Evolutionary conservation across 1,139 yeast species (phyloP).

Genomic region (Blastobotrys persicus): DNA sequence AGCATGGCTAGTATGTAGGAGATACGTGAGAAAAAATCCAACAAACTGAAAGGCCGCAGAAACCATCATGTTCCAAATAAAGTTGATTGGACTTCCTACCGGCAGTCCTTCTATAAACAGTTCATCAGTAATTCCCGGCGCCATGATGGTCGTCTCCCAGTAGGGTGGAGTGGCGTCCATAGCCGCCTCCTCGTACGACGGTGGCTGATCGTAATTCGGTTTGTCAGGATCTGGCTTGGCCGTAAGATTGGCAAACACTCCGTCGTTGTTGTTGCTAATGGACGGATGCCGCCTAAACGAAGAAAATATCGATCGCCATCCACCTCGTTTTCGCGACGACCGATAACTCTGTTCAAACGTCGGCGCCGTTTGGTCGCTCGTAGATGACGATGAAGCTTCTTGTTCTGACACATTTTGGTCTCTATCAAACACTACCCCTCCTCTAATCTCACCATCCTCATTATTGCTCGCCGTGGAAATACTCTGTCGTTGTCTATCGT

Average conservation of each 20-base stretch:
- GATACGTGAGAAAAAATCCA: slow-evolving; percentile 86
- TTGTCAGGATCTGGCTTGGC: slow-evolving; percentile 64
- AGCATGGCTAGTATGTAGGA: slow-evolving; percentile 94
- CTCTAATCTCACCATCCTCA: slow-evolving; percentile 13
- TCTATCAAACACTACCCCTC: slow-evolving; percentile 1
- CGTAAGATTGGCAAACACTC: slow-evolving; percentile 85
- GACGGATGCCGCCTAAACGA: slow-evolving; percentile 13
- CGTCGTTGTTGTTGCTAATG: slow-evolving; percentile 55
- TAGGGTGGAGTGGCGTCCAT: slow-evolving; percentile 95
- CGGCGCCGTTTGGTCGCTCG: neutral
- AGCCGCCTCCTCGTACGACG: slow-evolving; percentile 92
- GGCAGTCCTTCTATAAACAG: slow-evolving; percentile 94
- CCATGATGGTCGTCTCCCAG: slow-evolving; percentile 88
- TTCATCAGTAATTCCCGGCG: slow-evolving; percentile 81
- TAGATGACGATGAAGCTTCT: neutral
- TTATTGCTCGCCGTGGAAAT: slow-evolving; percentile 11
- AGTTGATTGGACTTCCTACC: slow-evolving; percentile 86
- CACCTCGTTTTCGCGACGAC: slow-evolving; percentile 1
- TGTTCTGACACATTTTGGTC: neutral
- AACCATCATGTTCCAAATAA: slow-evolving; percentile 86
- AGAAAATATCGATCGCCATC: slow-evolving; percentile 12
- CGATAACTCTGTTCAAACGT: neutral
- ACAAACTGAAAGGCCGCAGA: slow-evolving; percentile 89
- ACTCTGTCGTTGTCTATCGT: slow-evolving; percentile 19
- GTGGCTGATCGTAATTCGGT: slow-evolving; percentile 61